These are phyloP conservation scores for Tribonema minus DNA, from an alignment of 108 stramenopile genomes.

Conservation along the genomic window DNA sequence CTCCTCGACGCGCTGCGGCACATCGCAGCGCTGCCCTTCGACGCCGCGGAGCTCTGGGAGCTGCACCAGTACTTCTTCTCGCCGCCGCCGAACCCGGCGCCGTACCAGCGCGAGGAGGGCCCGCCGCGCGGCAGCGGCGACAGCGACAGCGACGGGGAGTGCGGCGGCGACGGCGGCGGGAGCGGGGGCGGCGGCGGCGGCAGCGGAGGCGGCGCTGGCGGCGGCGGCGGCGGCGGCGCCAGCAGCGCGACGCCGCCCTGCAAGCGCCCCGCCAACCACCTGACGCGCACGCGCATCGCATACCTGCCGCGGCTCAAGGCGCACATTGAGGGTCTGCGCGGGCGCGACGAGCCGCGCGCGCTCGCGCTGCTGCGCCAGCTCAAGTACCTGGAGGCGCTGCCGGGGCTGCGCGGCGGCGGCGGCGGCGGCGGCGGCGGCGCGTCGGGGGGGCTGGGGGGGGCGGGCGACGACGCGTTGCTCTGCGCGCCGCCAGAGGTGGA, in stretches of 20 bases:
- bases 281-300: constrained; percentile 22
- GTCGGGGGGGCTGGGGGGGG: no score
- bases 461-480: no score
- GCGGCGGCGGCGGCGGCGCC: not conserved
- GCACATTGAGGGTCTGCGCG: constrained; percentile 6
- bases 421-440: not conserved
- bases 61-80: constrained; percentile 48
- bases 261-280: constrained; percentile 29
- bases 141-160: not conserved
- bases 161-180: not conserved
- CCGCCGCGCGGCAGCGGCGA: not conserved
- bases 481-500: no score
- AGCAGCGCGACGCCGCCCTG: constrained; percentile 13
- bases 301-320: constrained; percentile 18
- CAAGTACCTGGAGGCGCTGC: not conserved
- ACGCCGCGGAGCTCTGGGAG: constrained; percentile 31
- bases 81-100: not conserved
- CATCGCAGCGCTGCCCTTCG: constrained; percentile 14
- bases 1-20: not conserved
- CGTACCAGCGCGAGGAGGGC: not conserved
- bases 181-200: not conserved
- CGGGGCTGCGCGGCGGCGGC: not conserved
- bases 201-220: not conserved
- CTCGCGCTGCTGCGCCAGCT: constrained; percentile 23
- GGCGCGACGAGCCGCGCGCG: constrained; percentile 2